Percentiles rank a stretch among this genome's conserved stretches.
Conservation (phyloP, 2,329 filamentous ascomycete species). For the Grosmannia huntii region DNA sequence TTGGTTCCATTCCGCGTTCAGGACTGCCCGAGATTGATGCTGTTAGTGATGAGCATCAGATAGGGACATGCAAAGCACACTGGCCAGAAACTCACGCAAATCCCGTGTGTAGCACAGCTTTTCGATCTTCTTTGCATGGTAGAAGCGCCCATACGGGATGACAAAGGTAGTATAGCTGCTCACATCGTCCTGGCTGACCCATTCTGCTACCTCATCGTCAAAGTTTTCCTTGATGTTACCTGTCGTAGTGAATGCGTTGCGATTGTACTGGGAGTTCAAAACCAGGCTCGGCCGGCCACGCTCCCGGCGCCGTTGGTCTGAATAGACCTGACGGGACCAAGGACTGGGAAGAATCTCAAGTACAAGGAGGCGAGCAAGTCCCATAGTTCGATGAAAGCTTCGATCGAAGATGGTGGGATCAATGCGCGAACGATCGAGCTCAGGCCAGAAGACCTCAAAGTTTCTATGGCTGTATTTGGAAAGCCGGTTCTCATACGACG, state of each 20-base stretch:
- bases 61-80: not conserved
- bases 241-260: slow-evolving; percentile 16
- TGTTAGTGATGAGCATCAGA: not conserved
- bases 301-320: slow-evolving; percentile 56
- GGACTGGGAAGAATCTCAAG: slow-evolving; percentile 64
- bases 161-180: slow-evolving; percentile 71
- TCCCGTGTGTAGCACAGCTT: slow-evolving; percentile 74
- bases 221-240: slow-evolving; percentile 68
- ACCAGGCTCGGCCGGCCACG: slow-evolving; percentile 21
- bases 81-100: slow-evolving; percentile 28
- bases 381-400: slow-evolving; percentile 62
- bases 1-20: slow-evolving; percentile 82
- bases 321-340: slow-evolving; percentile 55
- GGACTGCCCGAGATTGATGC: slow-evolving; percentile 25
- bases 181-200: slow-evolving; percentile 64
- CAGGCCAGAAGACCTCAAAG: slow-evolving; percentile 73
- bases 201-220: slow-evolving; percentile 74
- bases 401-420: slow-evolving; percentile 83
- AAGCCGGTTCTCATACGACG: slow-evolving; percentile 77
- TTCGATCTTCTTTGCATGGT: slow-evolving; percentile 60
- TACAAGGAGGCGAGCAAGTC: slow-evolving; percentile 66
- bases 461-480: slow-evolving; percentile 76
- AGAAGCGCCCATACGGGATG: slow-evolving; percentile 51
- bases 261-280: slow-evolving; percentile 43
- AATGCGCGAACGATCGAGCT: slow-evolving; percentile 59